These are phyloP conservation scores for Xylariomycetidae sp. DNA, from an alignment of 2,329 filamentous ascomycete genomes.

Conservation along the genomic window DNA sequence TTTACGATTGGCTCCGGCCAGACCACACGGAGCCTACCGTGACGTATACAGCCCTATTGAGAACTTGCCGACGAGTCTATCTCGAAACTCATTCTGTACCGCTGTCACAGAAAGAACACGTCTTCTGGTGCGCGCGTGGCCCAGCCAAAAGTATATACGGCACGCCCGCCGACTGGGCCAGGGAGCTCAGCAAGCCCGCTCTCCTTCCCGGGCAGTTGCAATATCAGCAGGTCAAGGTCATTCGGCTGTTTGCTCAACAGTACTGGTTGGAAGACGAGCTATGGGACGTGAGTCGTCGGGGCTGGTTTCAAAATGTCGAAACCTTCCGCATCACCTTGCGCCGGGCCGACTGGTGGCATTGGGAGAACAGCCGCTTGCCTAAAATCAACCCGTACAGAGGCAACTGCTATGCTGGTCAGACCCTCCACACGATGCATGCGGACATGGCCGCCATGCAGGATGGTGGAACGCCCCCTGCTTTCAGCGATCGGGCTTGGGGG, in stretches of 20 bases:
- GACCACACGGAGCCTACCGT: constrained; percentile 21
- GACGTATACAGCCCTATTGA: constrained; percentile 20
- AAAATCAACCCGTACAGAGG: constrained; percentile 19
- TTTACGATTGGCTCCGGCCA: constrained; percentile 28
- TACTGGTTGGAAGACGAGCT: constrained; percentile 20
- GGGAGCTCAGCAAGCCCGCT: constrained; percentile 9
- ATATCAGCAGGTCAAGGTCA: constrained; percentile 11
- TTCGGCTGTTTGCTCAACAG: constrained; percentile 15
- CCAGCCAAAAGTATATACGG: constrained; percentile 4
- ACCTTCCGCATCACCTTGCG: constrained; percentile 28
- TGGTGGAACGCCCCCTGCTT: constrained; percentile 6
- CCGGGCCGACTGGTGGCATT: constrained; percentile 31
- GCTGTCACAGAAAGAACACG: constrained; percentile 23
- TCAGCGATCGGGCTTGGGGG: constrained; percentile 13
- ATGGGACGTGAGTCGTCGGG: constrained; percentile 4
- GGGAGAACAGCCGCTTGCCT: constrained; percentile 25
- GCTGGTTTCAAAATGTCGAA: constrained; percentile 18
- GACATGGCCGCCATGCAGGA: constrained; percentile 15
- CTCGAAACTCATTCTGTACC: constrained; percentile 27
- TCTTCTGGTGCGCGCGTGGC: constrained; percentile 21
- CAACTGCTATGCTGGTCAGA: constrained; percentile 3
- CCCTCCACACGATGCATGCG: constrained; percentile 6
- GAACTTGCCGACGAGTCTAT: constrained; percentile 30
- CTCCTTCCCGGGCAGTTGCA: constrained; percentile 2
- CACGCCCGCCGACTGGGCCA: constrained; percentile 9